Conservation (phyloP, 306 rosid genomes). For the Leucaena leucocephala region DNA sequence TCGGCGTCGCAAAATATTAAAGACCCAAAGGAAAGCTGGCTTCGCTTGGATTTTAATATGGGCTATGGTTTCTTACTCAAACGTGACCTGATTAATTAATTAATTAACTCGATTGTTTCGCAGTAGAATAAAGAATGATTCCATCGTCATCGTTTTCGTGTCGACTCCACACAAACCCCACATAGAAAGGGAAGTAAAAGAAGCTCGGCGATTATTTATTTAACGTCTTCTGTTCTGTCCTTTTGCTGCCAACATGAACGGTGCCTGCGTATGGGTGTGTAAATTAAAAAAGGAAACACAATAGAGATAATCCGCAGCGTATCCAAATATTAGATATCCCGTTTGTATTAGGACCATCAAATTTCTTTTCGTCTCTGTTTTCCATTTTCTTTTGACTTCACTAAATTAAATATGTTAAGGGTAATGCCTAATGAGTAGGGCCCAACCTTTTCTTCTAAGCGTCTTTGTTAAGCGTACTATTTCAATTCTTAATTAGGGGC, state of each 20-base stretch:
- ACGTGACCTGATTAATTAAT: not conserved
- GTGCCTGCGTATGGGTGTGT: not conserved
- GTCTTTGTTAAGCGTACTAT: not conserved
- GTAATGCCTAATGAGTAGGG: not conserved
- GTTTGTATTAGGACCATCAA: not conserved
- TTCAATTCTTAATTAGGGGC: not conserved
- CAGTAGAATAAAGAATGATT: not conserved
- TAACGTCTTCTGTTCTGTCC: slow-evolving; percentile 21
- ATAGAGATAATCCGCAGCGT: not conserved
- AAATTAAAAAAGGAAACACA: not conserved
- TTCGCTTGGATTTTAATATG: not conserved
- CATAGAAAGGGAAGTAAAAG: not conserved
- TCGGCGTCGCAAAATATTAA: slow-evolving; percentile 9
- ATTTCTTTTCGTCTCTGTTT: not conserved
- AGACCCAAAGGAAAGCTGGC: not conserved
- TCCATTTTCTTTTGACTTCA: not conserved
- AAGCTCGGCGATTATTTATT: not conserved
- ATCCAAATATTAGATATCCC: not conserved
- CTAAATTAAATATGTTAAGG: no score
- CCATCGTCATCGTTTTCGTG: not conserved
- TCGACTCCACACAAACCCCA: slow-evolving; percentile 12
- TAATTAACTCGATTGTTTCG: not conserved
- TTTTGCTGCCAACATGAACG: slow-evolving; percentile 14
- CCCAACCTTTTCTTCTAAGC: not conserved
- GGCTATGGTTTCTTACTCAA: not conserved